Percentiles rank a stretch among this genome's conserved stretches.
phyloP scores from a whole-genome alignment of 2,329 filamentous ascomycete genomes.

The Talaromyces funiculosus region DNA sequence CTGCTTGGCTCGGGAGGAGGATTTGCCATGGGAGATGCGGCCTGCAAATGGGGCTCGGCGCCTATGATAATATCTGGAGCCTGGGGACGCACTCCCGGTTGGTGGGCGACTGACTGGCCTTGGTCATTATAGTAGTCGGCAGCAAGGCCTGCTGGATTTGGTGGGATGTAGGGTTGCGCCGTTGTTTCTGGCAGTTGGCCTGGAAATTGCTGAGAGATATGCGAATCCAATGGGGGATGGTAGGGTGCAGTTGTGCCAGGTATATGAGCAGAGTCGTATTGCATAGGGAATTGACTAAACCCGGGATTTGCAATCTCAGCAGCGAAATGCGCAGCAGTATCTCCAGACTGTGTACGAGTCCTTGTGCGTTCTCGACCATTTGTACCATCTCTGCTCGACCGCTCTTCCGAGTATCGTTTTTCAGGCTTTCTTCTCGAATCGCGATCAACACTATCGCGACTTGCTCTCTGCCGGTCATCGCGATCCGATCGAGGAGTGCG shows the following conservation, averaged over 20 bases:
- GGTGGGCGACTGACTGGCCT: conserved; percentile 53
- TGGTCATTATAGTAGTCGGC: conserved; percentile 60
- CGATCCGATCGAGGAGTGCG: conserved; percentile 22
- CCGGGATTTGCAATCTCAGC: conserved; percentile 26
- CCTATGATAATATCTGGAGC: conserved; percentile 50
- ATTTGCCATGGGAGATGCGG: conserved; percentile 46
- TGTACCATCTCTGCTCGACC: conserved; percentile 12
- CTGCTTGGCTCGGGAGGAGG: conserved; percentile 56
- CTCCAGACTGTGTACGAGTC: conserved; percentile 24
- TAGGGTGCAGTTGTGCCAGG: conserved; percentile 22
- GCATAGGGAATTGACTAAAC: conserved; percentile 32
- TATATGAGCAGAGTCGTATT: conserved; percentile 23
- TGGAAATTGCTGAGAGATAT: conserved; percentile 54
- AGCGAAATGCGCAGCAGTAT: conserved; percentile 24
- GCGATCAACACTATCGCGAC: conserved; percentile 13
- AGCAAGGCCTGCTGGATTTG: conserved; percentile 48
- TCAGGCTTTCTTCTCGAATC: conserved; percentile 21
- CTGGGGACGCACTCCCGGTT: conserved; percentile 55
- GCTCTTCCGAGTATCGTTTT: conserved; percentile 23
- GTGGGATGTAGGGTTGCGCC: conserved; percentile 43
- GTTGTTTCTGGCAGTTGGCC: conserved; percentile 41
- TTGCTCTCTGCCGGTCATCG: conserved; percentile 10
- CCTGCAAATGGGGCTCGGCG: conserved; percentile 52
- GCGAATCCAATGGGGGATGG: conserved; percentile 37
- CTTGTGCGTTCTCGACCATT: conserved; percentile 22